Conservation (phyloP, 768 basidiomycete species). For the Boletus sp. region DNA sequence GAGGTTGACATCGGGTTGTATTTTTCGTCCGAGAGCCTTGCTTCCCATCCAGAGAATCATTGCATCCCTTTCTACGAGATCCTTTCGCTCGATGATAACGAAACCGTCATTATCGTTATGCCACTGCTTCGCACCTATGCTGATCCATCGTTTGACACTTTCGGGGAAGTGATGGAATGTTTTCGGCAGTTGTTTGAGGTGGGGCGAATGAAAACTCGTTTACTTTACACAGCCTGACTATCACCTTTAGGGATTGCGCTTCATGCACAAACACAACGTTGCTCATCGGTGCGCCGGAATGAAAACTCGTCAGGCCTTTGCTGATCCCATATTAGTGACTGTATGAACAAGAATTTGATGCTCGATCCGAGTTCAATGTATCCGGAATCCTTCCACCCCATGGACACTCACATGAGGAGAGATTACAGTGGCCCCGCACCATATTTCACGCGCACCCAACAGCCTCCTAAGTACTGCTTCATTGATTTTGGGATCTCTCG, state of each 20-base stretch:
- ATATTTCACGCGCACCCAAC: constrained; percentile 29
- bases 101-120: constrained; percentile 1
- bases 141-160: constrained; percentile 24
- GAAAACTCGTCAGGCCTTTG: no score
- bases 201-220: background rate
- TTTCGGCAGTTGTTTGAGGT: constrained; percentile 36
- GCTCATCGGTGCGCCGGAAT: constrained; percentile 10
- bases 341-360: constrained; percentile 33
- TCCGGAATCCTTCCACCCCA: constrained; percentile 29
- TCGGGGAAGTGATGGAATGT: constrained; percentile 35
- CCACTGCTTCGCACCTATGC: constrained; percentile 1
- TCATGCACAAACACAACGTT: constrained; percentile 25
- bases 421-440: constrained; percentile 22
- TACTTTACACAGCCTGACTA: background rate
- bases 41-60: constrained; percentile 27
- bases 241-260: background rate
- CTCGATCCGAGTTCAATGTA: constrained; percentile 26
- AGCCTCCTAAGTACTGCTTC: constrained; percentile 18
- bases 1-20: constrained; percentile 33
- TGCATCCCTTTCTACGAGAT: constrained; percentile 33
- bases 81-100: constrained; percentile 8
- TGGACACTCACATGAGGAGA: constrained; percentile 6
- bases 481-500: constrained; percentile 38
- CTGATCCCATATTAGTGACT: constrained; percentile 21
- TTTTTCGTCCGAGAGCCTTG: constrained; percentile 8